Evolutionary conservation across 345 rosid species (phyloP).

Genomic region (Citrus sinensis): DNA sequence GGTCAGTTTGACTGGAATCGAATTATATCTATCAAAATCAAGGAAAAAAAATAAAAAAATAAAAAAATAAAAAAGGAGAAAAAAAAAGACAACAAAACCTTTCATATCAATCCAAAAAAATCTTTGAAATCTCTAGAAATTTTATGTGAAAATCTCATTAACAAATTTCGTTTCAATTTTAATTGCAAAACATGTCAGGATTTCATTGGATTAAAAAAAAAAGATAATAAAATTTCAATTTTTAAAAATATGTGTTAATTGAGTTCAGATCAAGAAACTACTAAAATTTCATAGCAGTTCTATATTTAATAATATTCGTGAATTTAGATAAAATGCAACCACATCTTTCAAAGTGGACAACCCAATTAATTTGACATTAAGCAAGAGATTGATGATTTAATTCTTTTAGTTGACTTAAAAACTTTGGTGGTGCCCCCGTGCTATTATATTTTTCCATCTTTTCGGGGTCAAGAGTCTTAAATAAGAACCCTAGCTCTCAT

Average conservation of each 20-base stretch:
- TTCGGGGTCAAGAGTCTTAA: background rate
- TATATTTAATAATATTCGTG: background rate
- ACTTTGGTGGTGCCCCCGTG: too few relatives aligned
- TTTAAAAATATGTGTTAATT: too few relatives aligned
- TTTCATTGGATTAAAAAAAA: too few relatives aligned
- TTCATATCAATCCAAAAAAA: too few relatives aligned
- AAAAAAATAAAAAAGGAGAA: accelerated
- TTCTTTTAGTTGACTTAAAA: background rate
- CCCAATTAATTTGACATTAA: background rate
- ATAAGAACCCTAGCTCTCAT: background rate
- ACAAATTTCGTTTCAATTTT: too few relatives aligned
- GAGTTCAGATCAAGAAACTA: background rate
- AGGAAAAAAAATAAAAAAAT: background rate
- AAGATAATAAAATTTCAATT: too few relatives aligned
- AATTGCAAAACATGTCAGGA: too few relatives aligned
- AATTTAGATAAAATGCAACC: background rate
- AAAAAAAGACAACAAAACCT: too few relatives aligned
- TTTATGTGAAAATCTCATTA: too few relatives aligned
- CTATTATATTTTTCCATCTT: background rate
- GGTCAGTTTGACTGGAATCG: background rate
- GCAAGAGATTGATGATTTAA: background rate
- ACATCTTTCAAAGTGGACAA: background rate
- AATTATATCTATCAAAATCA: background rate
- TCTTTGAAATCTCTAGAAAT: too few relatives aligned
- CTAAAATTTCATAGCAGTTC: background rate